Percentiles rank a stretch among this genome's conserved stretches.
Evolutionary conservation across 2,329 filamentous ascomycete genomes (phyloP).

Genomic region (Fusarium sacchari): DNA sequence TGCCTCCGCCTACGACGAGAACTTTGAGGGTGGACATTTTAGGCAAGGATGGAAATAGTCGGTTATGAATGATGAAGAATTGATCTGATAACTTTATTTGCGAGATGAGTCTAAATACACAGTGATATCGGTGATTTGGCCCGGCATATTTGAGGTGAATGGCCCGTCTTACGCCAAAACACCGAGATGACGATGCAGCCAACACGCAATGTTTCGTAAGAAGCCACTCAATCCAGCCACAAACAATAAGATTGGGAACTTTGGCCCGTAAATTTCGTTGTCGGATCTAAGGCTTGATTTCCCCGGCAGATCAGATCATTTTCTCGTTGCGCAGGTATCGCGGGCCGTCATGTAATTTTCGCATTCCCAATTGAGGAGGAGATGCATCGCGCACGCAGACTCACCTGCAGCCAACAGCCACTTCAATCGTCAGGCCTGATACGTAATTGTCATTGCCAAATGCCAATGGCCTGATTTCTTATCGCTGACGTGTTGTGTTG

Average conservation of each 20-base stretch:
- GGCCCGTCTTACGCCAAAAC: background rate
- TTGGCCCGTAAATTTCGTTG: background rate
- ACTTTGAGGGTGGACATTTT: conserved; percentile 16
- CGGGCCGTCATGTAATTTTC: background rate
- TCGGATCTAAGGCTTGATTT: background rate
- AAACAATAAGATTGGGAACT: too few species aligned
- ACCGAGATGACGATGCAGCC: background rate
- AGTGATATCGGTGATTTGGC: background rate
- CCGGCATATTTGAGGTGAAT: background rate
- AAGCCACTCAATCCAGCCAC: background rate
- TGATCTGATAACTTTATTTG: background rate
- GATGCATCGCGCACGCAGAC: background rate
- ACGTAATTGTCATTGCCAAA: background rate
- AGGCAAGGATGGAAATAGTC: background rate
- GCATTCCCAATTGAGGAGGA: background rate
- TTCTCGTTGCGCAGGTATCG: background rate
- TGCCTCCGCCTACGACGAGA: conserved; percentile 27
- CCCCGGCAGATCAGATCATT: background rate
- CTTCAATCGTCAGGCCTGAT: background rate
- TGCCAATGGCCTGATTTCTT: background rate
- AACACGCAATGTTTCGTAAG: background rate
- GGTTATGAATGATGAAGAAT: background rate
- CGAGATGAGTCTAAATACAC: background rate
- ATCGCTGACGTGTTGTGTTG: background rate
- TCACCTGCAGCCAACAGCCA: background rate